Percentiles rank a stretch among this genome's conserved stretches.
These are phyloP conservation scores for Drosera capensis DNA, from an alignment of 148 eudicot genomes.

Conservation along the genomic window DNA sequence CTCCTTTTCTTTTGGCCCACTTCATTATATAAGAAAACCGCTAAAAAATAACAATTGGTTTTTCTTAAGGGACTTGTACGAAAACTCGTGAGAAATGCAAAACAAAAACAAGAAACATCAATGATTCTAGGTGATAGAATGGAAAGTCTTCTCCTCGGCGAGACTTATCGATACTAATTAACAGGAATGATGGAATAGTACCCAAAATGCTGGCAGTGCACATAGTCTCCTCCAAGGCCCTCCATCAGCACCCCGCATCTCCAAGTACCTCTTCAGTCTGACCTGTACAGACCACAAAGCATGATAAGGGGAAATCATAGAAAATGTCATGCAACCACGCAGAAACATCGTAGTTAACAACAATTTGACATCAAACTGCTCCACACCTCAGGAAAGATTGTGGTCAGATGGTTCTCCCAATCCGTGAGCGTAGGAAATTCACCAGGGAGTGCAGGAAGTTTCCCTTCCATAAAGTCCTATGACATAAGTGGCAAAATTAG, in stretches of 20 bases:
- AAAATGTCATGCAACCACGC: background rate
- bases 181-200: constrained; percentile 7
- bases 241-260: constrained; percentile 99
- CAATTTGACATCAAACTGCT: background rate
- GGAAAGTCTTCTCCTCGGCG: too few species aligned
- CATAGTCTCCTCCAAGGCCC: constrained; percentile 98
- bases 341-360: background rate
- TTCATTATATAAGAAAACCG: too few species aligned
- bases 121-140: too few species aligned
- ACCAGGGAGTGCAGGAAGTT: constrained; percentile 84
- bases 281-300: constrained; percentile 42
- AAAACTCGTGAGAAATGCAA: too few species aligned
- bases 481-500: too few species aligned
- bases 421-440: constrained; percentile 80
- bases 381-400: constrained; percentile 92
- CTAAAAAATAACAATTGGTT: too few species aligned
- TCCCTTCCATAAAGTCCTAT: constrained; percentile 87
- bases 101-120: too few species aligned
- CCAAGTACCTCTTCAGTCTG: constrained; percentile 88
- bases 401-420: constrained; percentile 99
- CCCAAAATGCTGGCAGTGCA: constrained; percentile 99
- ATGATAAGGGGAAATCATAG: background rate
- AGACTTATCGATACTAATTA: too few species aligned
- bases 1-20: too few species aligned
- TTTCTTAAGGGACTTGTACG: too few species aligned